Percentiles rank a stretch among this genome's conserved stretches.
These are phyloP conservation scores for Pichia inconspicua DNA, from an alignment of 1,139 yeast genomes.

Conservation along the genomic window DNA sequence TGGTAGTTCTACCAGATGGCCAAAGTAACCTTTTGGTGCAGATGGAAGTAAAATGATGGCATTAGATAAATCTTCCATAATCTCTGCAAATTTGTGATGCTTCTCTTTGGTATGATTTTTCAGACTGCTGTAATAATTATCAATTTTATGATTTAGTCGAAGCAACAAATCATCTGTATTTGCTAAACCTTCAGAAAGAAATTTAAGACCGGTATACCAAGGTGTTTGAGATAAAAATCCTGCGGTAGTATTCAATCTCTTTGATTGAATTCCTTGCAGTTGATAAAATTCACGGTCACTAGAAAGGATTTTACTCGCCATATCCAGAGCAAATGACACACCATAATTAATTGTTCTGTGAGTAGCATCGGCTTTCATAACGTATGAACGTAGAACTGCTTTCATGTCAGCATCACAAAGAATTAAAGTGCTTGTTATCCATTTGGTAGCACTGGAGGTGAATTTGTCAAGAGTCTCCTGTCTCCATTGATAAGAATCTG, in stretches of 20 bases:
- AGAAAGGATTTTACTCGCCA: conserved; percentile 68
- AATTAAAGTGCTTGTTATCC: conserved; percentile 53
- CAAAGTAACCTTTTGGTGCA: conserved; percentile 44
- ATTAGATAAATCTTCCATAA: conserved; percentile 41
- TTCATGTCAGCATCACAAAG: conserved; percentile 67
- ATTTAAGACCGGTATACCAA: conserved; percentile 39
- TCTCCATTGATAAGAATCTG: conserved; percentile 79
- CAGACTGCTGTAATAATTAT: neutral
- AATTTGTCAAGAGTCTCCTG: conserved; percentile 55
- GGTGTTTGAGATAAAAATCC: conserved; percentile 72
- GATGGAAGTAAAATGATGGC: conserved; percentile 39
- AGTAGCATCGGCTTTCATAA: conserved; percentile 37
- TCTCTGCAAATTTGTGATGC: conserved; percentile 28
- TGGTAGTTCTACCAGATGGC: conserved; percentile 63
- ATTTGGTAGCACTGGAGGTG: conserved; percentile 50
- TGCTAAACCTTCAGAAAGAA: conserved; percentile 7
- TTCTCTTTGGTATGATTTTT: conserved; percentile 14
- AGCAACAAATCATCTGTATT: conserved; percentile 1
- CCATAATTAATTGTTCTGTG: conserved; percentile 53
- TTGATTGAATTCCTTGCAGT: conserved; percentile 24
- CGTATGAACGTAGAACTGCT: conserved; percentile 68
- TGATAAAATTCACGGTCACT: conserved; percentile 50
- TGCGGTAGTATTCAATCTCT: conserved; percentile 51
- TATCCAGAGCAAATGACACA: conserved; percentile 79
- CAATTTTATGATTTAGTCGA: conserved; percentile 7